Percentiles rank a stretch among this genome's conserved stretches.
phyloP scores from a whole-genome alignment of 2,329 filamentous ascomycete genomes.

The Cytospora paraplurivora region DNA sequence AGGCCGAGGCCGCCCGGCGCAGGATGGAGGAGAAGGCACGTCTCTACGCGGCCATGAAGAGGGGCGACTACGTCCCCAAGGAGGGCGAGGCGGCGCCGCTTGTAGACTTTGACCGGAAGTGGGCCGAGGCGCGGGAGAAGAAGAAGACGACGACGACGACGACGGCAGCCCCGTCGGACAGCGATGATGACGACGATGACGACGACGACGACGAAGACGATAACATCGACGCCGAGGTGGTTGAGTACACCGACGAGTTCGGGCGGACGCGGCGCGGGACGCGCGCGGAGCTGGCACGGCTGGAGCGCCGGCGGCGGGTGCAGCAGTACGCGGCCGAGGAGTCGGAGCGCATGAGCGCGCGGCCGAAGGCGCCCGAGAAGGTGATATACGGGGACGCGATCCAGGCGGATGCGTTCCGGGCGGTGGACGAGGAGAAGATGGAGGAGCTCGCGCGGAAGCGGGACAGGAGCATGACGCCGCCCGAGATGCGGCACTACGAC shows the following conservation, averaged over 20 bases:
- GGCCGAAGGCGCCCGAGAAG: conserved; percentile 65
- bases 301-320: conserved; percentile 59
- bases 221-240: conserved; percentile 58
- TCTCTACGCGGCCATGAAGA: conserved; percentile 86
- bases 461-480: conserved; percentile 79
- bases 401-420: conserved; percentile 80
- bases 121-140: conserved; percentile 68
- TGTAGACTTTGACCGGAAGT: conserved; percentile 95
- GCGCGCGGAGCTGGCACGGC: conserved; percentile 64
- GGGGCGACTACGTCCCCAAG: conserved; percentile 76
- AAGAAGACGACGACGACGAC: conserved; percentile 37
- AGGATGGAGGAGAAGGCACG: conserved; percentile 90
- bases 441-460: conserved; percentile 74
- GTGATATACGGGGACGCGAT: conserved; percentile 86
- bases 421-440: conserved; percentile 73
- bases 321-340: conserved; percentile 59
- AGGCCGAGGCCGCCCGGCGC: conserved; percentile 71
- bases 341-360: conserved; percentile 68
- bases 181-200: conserved; percentile 48
- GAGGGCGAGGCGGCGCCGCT: conserved; percentile 68
- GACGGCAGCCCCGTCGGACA: conserved; percentile 46
- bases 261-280: conserved; percentile 79
- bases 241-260: conserved; percentile 92
- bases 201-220: conserved; percentile 44
- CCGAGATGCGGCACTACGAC: conserved; percentile 82